Percentiles rank a stretch among this genome's conserved stretches.
phyloP scores from a whole-genome alignment of 2,329 filamentous ascomycete species.

The Pseudogymnoascus sp. region DNA sequence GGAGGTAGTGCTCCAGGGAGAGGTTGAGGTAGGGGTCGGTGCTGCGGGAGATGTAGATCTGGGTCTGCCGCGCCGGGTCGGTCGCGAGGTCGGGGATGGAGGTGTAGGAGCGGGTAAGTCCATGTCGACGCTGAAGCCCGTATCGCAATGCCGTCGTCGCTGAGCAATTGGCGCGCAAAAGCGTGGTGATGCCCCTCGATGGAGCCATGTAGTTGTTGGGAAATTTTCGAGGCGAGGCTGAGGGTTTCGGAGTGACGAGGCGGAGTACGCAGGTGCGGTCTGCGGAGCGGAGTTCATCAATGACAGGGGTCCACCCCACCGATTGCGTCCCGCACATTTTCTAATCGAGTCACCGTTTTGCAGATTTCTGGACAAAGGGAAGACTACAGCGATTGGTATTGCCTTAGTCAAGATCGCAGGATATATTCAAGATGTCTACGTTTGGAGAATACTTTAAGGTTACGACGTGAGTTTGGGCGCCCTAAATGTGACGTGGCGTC shows the following conservation, averaged over 20 bases:
- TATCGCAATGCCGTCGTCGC: not conserved
- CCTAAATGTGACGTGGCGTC: constrained; percentile 8
- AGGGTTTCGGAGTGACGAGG: not conserved
- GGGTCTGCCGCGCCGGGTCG: constrained; percentile 40
- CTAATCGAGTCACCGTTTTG: constrained; percentile 10
- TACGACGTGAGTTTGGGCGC: constrained; percentile 47
- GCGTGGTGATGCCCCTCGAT: constrained; percentile 19
- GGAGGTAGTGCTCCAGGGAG: constrained; percentile 83
- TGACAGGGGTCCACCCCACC: constrained; percentile 9
- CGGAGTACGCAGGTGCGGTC: not conserved
- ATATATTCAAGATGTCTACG: constrained; percentile 58
- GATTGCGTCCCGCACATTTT: constrained; percentile 8
- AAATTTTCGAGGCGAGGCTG: not conserved
- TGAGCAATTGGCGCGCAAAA: constrained; percentile 11
- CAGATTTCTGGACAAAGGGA: not conserved
- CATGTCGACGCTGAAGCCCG: not conserved
- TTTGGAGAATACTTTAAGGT: constrained; percentile 77
- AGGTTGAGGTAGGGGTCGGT: constrained; percentile 81
- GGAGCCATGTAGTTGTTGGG: constrained; percentile 20
- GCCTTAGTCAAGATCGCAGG: not conserved
- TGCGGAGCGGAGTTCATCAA: constrained; percentile 5
- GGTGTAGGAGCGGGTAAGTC: not conserved
- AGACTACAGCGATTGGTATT: constrained; percentile 7
- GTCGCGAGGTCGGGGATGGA: constrained; percentile 13
- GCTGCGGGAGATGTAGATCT: constrained; percentile 64